Conservation (phyloP, 768 basidiomycete species). For the Suillus ampliporus region DNA sequence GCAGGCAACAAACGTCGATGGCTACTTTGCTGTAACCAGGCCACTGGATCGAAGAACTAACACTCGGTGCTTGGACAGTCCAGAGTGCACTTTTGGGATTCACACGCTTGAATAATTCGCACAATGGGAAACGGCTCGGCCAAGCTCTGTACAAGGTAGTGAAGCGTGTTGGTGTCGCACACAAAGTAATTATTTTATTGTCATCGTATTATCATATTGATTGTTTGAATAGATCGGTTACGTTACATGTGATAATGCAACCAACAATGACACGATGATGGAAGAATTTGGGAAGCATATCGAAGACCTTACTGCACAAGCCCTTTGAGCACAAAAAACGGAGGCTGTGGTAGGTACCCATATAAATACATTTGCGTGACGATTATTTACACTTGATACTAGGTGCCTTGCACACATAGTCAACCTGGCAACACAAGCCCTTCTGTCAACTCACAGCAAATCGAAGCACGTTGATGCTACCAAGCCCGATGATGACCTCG, state of each 20-base stretch:
- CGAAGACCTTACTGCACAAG: neutral
- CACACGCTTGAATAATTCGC: slow-evolving; percentile 41
- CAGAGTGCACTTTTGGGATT: slow-evolving; percentile 42
- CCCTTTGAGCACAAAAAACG: too few species aligned
- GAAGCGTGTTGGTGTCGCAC: slow-evolving; percentile 28
- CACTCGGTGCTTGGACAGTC: slow-evolving; percentile 27
- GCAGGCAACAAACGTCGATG: slow-evolving; percentile 42
- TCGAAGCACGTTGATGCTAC: slow-evolving; percentile 29
- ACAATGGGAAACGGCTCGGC: slow-evolving; percentile 41
- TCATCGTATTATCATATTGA: neutral
- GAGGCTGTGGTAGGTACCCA: too few species aligned
- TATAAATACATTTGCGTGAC: too few species aligned
- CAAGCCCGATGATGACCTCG: slow-evolving; percentile 15
- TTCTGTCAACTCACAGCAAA: slow-evolving; percentile 30
- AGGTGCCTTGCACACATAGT: slow-evolving; percentile 42
- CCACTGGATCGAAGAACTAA: slow-evolving; percentile 42
- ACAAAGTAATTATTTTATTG: slow-evolving; percentile 28
- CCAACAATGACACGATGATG: slow-evolving; percentile 44
- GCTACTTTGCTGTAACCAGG: slow-evolving; percentile 45
- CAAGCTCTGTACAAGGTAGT: slow-evolving; percentile 44
- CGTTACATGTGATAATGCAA: slow-evolving; percentile 45
- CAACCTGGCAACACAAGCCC: slow-evolving; percentile 39
- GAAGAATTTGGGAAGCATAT: slow-evolving; percentile 23
- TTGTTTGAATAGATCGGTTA: slow-evolving; percentile 30
- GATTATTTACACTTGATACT: too few species aligned